Evolutionary conservation across 148 eudicot species (phyloP), one percentile per base, ranked within the genome.

Genomic region (Suaeda aralocaspica): DNA sequence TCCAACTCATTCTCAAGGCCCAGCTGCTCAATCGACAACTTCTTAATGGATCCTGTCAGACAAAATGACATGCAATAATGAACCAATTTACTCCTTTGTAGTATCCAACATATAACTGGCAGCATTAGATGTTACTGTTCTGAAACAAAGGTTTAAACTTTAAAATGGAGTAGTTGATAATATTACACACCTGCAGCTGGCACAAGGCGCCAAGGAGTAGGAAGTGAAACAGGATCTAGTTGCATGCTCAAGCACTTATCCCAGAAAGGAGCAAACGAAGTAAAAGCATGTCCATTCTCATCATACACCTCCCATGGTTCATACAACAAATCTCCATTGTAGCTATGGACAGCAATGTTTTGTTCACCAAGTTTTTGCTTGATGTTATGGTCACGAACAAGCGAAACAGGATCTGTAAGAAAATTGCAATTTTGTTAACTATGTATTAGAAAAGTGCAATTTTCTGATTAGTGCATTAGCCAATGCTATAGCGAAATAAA

Each of bases 221-320:
- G 85, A 74, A 84, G 86, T 61, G 87, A 80, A 79, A 81, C 73
- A 21, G 88, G 85, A 65, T 85, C 92, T 33, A 68, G 81, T 26
- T 84, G 81, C 87, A 87, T 81, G 74, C 61, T 72, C 74, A 84
- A 64, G 78, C 91, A 91, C 77, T 88, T 94, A 28, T 84, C 79
- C 99, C 99, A 94, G 58, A 82, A 94, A 22, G 85, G 76, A 59
- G 84, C 76, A 69, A 94, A 94, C 64, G 84, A 82, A 13, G 96
- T 91, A 81, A 87, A 87, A 72, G 91, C 86, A 63, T 81, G 77
- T 26, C 95, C 91, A 14, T 78, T 81, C 46, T 91, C 90, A 77
- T 94, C 96, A 73, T 83, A 86, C 49, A 89, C 81, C 68, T 91
- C 99, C 99, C 99, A 94, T 61, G 99, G 99, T 76, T 94, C 99